Evolutionary conservation across 805 yeast genomes (phyloP), one percentile per base, ranked within the genome.

Genomic region (Wickerhamomyces queroliae): DNA sequence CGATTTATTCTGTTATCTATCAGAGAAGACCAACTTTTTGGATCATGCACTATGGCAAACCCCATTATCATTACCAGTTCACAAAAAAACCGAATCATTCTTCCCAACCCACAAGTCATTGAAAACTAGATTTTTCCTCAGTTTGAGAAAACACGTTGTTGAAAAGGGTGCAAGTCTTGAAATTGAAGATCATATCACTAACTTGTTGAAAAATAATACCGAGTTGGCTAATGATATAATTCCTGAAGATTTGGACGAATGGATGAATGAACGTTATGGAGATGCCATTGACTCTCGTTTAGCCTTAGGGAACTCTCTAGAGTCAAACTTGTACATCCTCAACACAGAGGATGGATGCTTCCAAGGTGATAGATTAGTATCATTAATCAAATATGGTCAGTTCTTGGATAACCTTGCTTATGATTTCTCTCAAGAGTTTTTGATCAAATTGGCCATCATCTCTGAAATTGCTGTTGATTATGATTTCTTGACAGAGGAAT

Each of bases 271-370:
- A 0, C 48, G 55, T 5, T 58, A 63, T 53, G 59, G 67, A 12
- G 52, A 56, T 1, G 21, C 28, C 3, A 46, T 65, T 25, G 69
- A 67, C 41, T 53, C 62, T 10, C 55, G 64, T 30, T 43, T 76
- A 17, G 52, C 80, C 0, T 50, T 75, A 20, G 70, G 76, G 0
- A 76, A 74, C 47, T 67, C 76, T 2, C 50, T 78, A 35, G 70
- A 62, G 20, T 59, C 64, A 11, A 70, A 64, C 39, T 57, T 70
- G 2, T 66, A 64, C 36, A 20, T 63, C 1, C 35, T 61, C 7
- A 10, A 35, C 3, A 33, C 38, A 1, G n/a, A 37, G 3, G 50
- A 49, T 1, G 36, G 31, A 2, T 10, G 36, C 0, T 46, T 52
- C 35, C 43, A 52, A 18, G 22, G 52, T 28, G 35, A 37, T 0